Percentiles rank a stretch among this genome's conserved stretches.
phyloP scores from a whole-genome alignment of 2,329 filamentous ascomycete genomes.

The Botrytis porri region DNA sequence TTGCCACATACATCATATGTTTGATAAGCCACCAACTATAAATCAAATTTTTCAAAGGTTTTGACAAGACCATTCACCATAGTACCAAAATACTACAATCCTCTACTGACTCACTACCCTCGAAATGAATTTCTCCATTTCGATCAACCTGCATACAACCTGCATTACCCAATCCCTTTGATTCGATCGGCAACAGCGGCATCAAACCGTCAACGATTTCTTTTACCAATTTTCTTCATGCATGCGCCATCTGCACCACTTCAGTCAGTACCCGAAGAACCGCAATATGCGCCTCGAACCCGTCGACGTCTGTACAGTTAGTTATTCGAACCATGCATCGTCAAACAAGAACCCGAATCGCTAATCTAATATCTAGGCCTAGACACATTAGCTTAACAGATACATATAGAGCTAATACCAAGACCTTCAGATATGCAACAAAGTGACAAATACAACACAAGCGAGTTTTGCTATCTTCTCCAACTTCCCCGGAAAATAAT shows the following conservation, averaged over 20 bases:
- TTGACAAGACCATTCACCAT: background rate
- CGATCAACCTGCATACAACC: background rate
- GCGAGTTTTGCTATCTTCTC: background rate
- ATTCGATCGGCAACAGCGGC: background rate
- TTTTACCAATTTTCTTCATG: background rate
- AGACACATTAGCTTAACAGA: background rate
- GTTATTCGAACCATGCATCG: background rate
- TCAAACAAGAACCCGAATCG: background rate
- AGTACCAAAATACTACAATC: background rate
- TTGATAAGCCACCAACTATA: background rate
- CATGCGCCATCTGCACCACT: background rate
- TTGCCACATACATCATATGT: background rate
- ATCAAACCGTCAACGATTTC: background rate
- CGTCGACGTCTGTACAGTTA: background rate
- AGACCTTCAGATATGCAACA: background rate
- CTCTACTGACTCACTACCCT: background rate
- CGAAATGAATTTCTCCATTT: background rate
- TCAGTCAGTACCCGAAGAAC: background rate
- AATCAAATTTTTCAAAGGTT: background rate
- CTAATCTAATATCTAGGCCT: background rate
- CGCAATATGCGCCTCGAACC: background rate
- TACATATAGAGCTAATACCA: background rate
- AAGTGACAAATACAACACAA: background rate
- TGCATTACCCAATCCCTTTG: background rate
- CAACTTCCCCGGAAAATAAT: background rate